phyloP scores from a whole-genome alignment of 176 grass and related monocot species.

The Luzula sylvatica region DNA sequence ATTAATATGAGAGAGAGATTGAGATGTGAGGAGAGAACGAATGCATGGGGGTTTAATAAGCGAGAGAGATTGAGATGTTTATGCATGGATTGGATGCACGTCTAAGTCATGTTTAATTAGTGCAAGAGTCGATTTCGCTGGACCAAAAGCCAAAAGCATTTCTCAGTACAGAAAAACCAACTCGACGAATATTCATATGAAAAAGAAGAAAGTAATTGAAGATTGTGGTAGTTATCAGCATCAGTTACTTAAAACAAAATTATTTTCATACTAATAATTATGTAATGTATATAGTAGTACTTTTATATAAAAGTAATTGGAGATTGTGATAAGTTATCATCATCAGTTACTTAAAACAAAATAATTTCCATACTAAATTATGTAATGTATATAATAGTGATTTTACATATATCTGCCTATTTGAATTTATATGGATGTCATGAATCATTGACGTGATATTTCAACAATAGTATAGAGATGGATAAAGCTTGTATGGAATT shows the following conservation, averaged over 20 bases:
- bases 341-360: too few relatives aligned
- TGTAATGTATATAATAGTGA: too few relatives aligned
- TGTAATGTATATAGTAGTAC: too few relatives aligned
- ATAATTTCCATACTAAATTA: too few relatives aligned
- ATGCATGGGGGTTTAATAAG: slow-evolving; percentile 2
- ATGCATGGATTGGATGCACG: slow-evolving; percentile 7
- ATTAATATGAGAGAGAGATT: slow-evolving; percentile 10
- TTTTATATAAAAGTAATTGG: too few relatives aligned
- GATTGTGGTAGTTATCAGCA: neutral
- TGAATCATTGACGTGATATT: too few relatives aligned
- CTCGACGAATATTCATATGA: neutral
- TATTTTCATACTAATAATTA: too few relatives aligned
- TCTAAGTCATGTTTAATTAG: slow-evolving; percentile 8
- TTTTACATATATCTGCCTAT: too few relatives aligned
- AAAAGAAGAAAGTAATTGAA: neutral
- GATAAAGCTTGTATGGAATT: too few relatives aligned
- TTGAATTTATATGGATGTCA: too few relatives aligned
- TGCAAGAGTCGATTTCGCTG: slow-evolving; percentile 6
- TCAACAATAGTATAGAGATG: too few relatives aligned
- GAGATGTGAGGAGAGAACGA: neutral
- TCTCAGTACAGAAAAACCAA: neutral
- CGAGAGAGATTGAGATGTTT: neutral
- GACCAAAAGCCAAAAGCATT: slow-evolving; percentile 3
- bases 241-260: neutral
- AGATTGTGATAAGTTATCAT: too few relatives aligned